Evolutionary conservation across 2,329 filamentous ascomycete species (phyloP).

Genomic region (Hypoxylon sp.): DNA sequence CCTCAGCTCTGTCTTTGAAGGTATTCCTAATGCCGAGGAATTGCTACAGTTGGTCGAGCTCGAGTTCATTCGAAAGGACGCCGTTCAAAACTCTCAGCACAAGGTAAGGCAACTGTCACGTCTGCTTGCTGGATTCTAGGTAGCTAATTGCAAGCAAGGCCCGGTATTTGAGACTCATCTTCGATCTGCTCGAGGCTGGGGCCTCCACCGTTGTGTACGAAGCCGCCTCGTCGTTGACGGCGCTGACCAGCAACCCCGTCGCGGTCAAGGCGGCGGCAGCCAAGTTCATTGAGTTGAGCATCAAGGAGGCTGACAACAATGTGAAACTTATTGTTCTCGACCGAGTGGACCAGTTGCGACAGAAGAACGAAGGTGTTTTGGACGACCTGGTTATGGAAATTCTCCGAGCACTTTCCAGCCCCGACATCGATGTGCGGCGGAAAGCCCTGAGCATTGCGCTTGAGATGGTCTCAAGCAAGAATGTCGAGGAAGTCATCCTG

Average conservation of each 20-base stretch:
- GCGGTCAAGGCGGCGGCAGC: slow-evolving; percentile 95
- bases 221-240: slow-evolving; percentile 91
- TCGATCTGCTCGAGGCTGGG: slow-evolving; percentile 91
- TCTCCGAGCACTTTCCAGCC: slow-evolving; percentile 89
- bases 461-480: slow-evolving; percentile 99
- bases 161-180: slow-evolving; percentile 91
- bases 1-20: slow-evolving; percentile 87
- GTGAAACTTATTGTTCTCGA: slow-evolving; percentile 98
- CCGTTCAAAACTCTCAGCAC: slow-evolving; percentile 91
- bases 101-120: slow-evolving; percentile 65
- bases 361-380: slow-evolving; percentile 87
- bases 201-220: slow-evolving; percentile 97
- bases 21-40: slow-evolving; percentile 93
- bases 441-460: slow-evolving; percentile 90
- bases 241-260: slow-evolving; percentile 94
- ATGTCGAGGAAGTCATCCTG: slow-evolving; percentile 96
- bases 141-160: slow-evolving; percentile 63
- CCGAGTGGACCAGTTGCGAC: slow-evolving; percentile 85
- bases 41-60: slow-evolving; percentile 91
- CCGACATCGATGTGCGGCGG: slow-evolving; percentile 92
- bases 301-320: slow-evolving; percentile 98
- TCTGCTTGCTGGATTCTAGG: background rate
- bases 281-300: slow-evolving; percentile 96
- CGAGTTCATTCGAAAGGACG: slow-evolving; percentile 97
- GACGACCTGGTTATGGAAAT: slow-evolving; percentile 98